Conservation (phyloP, 2,329 filamentous ascomycete species). For the Talaromyces atroroseus region DNA sequence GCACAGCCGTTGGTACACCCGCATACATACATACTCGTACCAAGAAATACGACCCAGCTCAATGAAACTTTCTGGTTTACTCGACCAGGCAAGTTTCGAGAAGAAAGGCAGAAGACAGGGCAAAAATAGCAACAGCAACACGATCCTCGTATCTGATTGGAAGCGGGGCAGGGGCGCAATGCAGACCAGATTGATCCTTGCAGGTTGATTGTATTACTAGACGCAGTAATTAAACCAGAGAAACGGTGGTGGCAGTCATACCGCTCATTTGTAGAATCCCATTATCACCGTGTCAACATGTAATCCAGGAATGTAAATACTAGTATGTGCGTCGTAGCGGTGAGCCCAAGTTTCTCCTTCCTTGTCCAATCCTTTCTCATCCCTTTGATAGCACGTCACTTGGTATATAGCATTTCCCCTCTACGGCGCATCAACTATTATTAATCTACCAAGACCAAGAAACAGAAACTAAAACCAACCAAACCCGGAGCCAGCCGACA, state of each 20-base stretch:
- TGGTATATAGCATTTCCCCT: neutral
- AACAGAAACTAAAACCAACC: neutral
- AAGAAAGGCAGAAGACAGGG: conserved; percentile 4
- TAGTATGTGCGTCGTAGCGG: neutral
- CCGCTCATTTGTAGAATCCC: neutral
- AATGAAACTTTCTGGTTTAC: neutral
- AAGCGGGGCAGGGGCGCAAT: too few relatives aligned
- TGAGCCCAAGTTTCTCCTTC: neutral
- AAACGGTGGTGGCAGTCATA: neutral
- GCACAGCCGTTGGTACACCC: too few relatives aligned
- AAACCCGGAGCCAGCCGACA: conserved; percentile 7
- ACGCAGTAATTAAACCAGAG: neutral
- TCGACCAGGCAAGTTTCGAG: conserved; percentile 9
- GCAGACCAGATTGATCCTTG: neutral
- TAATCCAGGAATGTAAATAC: neutral
- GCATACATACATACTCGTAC: neutral
- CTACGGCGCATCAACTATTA: neutral
- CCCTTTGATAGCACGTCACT: neutral
- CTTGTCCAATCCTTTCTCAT: neutral
- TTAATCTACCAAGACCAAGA: neutral
- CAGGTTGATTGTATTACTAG: neutral
- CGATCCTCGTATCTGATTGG: neutral
- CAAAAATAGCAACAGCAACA: conserved; percentile 5
- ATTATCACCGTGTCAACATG: too few relatives aligned
- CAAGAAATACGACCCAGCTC: neutral